Percentiles rank a stretch among this genome's conserved stretches.
phyloP scores from a whole-genome alignment of 2,329 filamentous ascomycete genomes.

The Coleophoma eucalyptorum region DNA sequence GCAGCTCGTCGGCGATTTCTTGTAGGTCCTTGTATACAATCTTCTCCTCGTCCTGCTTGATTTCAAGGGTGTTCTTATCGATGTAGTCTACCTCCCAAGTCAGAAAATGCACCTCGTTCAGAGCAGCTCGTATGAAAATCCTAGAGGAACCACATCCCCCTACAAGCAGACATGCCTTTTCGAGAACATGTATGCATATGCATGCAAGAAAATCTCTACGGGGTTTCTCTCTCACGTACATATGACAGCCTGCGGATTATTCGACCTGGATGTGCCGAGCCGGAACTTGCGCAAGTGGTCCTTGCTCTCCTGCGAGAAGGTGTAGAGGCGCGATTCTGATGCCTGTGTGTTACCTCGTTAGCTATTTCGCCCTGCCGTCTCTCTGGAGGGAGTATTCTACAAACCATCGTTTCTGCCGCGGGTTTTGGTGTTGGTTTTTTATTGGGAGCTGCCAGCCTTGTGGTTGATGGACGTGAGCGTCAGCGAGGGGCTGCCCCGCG shows the following conservation, averaged over 20 bases:
- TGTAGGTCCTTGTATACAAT: constrained; percentile 75
- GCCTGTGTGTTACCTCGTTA: constrained; percentile 15
- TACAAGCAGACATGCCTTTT: too few relatives aligned
- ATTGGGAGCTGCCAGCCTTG: too few relatives aligned
- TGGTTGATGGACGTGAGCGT: too few relatives aligned
- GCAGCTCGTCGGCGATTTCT: constrained; percentile 82
- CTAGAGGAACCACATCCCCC: background rate
- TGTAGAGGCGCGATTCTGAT: constrained; percentile 87
- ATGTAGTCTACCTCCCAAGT: constrained; percentile 40
- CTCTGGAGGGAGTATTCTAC: background rate
- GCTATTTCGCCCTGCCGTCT: background rate
- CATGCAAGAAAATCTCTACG: too few relatives aligned
- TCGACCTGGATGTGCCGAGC: constrained; percentile 81
- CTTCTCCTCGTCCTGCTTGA: constrained; percentile 76
- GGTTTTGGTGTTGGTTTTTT: background rate
- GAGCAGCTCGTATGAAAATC: constrained; percentile 48
- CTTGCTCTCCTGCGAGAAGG: constrained; percentile 87
- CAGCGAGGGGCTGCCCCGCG: background rate
- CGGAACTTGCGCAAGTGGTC: constrained; percentile 93
- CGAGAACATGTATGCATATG: too few relatives aligned
- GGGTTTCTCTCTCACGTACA: constrained; percentile 57
- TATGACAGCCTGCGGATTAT: constrained; percentile 84
- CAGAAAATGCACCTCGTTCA: constrained; percentile 26
- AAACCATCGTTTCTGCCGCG: background rate
- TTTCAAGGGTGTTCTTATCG: constrained; percentile 86